Evolutionary conservation across 306 rosid species (phyloP), one percentile per base, ranked within the genome.

Genomic region (Abrus precatorius): DNA sequence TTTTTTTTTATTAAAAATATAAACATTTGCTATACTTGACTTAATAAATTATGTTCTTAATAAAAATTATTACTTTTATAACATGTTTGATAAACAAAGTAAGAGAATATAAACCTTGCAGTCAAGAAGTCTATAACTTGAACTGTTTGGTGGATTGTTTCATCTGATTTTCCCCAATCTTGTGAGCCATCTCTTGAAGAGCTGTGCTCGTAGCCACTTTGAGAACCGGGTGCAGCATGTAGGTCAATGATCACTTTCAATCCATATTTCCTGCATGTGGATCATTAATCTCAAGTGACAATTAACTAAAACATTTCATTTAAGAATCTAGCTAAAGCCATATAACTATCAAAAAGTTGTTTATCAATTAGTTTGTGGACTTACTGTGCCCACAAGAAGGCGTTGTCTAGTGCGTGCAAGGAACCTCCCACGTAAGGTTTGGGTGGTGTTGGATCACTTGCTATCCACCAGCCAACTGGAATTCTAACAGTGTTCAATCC

Each of bases 401-500:
- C 98, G 27, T 88, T 82, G 84, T 91, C 98, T 9, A 93, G 82
- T 0, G 88, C 80, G 34, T 55, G 55, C 84, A 93, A 83, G 65
- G 97, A 93, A 29, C 97, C 98, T 5, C 86, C 92, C 13, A 91
- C 95, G 3, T 84, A 91, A 11, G 98, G 97, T 29, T 12, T n/a
- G 0, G 98, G 98, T 47, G 98, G 97, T 3, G 40, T 62, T 30
- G 97, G 98, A 48, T 90, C 93, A 48, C 90, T 91, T 47, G 97
- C 93, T 72, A 91, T 91, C 98, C 98, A 93, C 98, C 97, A 93
- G 0, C 98, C 97, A 7, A 91, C 91, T 0, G 98, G 98, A 9
- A 91, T 91, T 89, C 98, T 93, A 53, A 84, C 91, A 0, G 91
- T 86, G 45, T 90, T 84, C 61, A 93, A 40, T 72, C 97, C 94